Evolutionary conservation across 305 asterid genomes (phyloP), one percentile per base, ranked within the genome.

Genomic region (Fraxinus nigra): DNA sequence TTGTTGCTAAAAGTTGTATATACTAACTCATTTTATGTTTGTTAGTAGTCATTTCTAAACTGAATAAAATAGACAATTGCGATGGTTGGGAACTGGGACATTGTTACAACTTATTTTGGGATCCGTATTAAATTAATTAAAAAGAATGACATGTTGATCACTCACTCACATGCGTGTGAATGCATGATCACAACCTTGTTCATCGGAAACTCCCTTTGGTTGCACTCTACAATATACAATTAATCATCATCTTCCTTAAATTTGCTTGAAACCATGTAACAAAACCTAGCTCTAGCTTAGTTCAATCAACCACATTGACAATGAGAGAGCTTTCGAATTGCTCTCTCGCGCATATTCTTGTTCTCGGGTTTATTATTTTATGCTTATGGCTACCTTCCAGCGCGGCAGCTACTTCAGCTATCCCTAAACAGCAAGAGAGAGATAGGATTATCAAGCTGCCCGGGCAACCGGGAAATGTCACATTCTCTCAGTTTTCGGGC

Each of bases 401-500:
- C 1, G 84, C 46, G 69, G 34, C 54, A 22, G 24, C 72, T 4
- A 81, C 86, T 0, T 83, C 90, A 18, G 4, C 13, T 3, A 54
- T 78, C 2, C 81, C 75, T 40, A 82, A 80, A 74, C 88, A 87
- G 59, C 87, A 85, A 77, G 84, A 84, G 76, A 81, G 84, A 37
- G 93, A 92, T 69, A 87, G 84, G 88, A 88, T 90, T 76, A 38
- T 76, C 75, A 70, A 30, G 56, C 78, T 90, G 37, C 93, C 91
- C 1, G 95, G 92, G n/a, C 95, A 88, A 72, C 92, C 92, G 0
- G 74, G 79, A 11, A 82, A 82, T 13, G 88, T 79, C 20, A 85
- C 22, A 51, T 89, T 92, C 85, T 79, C 86, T 56, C 91, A 90
- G 5, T 87, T 87, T 82, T 90, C 93, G 32, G 92, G 95, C n/a